Percentiles rank a stretch among this genome's conserved stretches.
Evolutionary conservation across 2,329 filamentous ascomycete species (phyloP).

Genomic region (Ophiostoma himal-ulmi): DNA sequence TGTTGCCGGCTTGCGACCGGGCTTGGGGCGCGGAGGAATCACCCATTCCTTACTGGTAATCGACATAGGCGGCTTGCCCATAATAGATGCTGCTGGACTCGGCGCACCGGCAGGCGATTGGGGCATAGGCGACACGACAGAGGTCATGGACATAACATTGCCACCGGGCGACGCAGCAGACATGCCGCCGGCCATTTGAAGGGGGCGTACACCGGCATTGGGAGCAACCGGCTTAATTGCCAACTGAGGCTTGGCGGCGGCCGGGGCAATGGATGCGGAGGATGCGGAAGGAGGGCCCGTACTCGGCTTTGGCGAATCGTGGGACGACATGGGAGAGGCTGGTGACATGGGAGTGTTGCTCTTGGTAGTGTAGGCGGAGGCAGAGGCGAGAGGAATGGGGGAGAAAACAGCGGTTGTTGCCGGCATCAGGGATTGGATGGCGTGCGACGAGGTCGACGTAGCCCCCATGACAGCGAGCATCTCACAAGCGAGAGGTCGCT

Average conservation of each 20-base stretch:
- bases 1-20: conserved; percentile 86
- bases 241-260: conserved; percentile 22
- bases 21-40: conserved; percentile 76
- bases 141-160: conserved; percentile 46
- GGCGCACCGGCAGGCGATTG: conserved; percentile 35
- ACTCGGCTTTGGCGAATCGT: conserved; percentile 22
- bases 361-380: conserved; percentile 21
- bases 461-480: conserved; percentile 25
- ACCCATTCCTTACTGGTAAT: conserved; percentile 83
- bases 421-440: conserved; percentile 17
- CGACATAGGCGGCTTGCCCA: conserved; percentile 41
- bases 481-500: conserved; percentile 15
- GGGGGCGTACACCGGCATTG: conserved; percentile 26
- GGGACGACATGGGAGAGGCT: conserved; percentile 22
- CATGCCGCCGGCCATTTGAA: conserved; percentile 27
- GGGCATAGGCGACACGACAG: conserved; percentile 41
- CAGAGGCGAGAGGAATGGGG: conserved; percentile 12
- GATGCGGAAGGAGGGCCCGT: conserved; percentile 24
- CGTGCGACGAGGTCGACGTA: conserved; percentile 16
- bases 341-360: conserved; percentile 25
- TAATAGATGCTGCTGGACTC: conserved; percentile 16
- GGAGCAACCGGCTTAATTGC: conserved; percentile 25
- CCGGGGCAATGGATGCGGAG: conserved; percentile 24
- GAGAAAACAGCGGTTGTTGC: conserved; percentile 9
- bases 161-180: conserved; percentile 25